Percentiles rank a stretch among this genome's conserved stretches.
Evolutionary conservation across 768 basidiomycete genomes (phyloP).

Genomic region (Phanerodontia chrysosporium): DNA sequence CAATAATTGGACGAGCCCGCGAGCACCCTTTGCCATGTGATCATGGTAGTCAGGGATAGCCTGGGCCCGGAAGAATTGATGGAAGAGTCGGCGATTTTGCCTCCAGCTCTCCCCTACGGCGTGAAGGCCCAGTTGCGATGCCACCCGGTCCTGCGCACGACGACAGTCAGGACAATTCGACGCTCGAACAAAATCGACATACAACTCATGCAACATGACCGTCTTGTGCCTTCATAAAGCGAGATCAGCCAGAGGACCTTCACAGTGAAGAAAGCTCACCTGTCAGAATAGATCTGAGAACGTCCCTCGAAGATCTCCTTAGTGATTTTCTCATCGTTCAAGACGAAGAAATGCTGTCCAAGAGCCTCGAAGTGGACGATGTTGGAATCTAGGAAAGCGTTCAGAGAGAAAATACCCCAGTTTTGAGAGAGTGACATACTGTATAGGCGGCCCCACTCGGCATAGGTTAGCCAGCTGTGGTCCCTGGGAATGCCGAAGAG

Average conservation of each 20-base stretch:
- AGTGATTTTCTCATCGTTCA: conserved; percentile 17
- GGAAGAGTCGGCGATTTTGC: conserved; percentile 4
- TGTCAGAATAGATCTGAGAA: conserved; percentile 20
- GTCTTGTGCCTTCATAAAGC: not conserved
- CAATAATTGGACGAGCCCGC: not conserved
- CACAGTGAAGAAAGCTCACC: not conserved
- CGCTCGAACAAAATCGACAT: not conserved
- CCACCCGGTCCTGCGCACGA: not conserved
- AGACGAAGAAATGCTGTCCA: conserved; percentile 19
- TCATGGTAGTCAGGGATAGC: not conserved
- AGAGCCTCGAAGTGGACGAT: conserved; percentile 20
- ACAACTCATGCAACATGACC: conserved; percentile 4
- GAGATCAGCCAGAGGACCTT: no score
- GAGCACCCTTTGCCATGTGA: not conserved
- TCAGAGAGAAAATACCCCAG: no score
- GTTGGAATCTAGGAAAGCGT: conserved; percentile 12
- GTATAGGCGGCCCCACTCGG: not conserved
- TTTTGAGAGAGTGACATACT: not conserved
- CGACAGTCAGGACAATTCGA: not conserved
- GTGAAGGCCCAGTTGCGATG: not conserved
- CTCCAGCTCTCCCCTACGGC: conserved; percentile 10
- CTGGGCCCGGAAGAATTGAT: not conserved
- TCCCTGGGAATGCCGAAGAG: conserved; percentile 1
- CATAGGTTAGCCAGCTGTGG: not conserved
- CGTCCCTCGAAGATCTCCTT: conserved; percentile 24